Percentiles rank a stretch among this genome's conserved stretches.
These are phyloP conservation scores for Candida smagusa DNA, from an alignment of 1,139 yeast genomes.

Conservation along the genomic window DNA sequence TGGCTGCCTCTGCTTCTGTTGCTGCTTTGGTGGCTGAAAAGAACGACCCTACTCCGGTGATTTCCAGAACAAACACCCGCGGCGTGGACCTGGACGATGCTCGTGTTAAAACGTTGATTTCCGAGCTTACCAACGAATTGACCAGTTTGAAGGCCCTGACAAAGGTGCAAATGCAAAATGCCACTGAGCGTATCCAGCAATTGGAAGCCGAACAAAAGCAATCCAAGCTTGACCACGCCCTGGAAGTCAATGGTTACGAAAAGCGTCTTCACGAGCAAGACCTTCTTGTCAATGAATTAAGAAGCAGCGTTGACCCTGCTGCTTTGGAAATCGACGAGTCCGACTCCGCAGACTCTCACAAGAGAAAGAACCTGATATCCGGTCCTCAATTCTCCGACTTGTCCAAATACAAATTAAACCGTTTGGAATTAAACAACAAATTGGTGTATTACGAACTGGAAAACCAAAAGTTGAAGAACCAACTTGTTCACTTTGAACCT, in stretches of 20 bases:
- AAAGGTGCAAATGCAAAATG: constrained; percentile 49
- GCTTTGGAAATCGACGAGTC: constrained; percentile 24
- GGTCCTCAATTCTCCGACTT: constrained; percentile 29
- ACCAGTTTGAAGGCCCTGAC: constrained; percentile 44
- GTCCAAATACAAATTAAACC: constrained; percentile 37
- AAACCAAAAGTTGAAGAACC: constrained; percentile 37
- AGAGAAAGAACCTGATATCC: constrained; percentile 3
- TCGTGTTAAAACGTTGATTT: constrained; percentile 33
- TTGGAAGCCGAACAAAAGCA: constrained; percentile 44
- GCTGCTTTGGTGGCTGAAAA: neutral
- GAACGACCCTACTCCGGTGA: neutral
- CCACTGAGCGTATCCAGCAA: constrained; percentile 47
- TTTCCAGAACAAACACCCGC: neutral
- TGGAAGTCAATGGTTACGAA: constrained; percentile 17
- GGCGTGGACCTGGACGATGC: constrained; percentile 17
- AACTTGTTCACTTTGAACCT: constrained; percentile 48
- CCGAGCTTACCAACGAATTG: constrained; percentile 47
- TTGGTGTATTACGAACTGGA: constrained; percentile 47
- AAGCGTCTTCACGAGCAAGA: constrained; percentile 34
- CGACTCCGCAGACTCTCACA: constrained; percentile 8
- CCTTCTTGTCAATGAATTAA: constrained; percentile 33
- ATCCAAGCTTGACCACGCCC: constrained; percentile 19
- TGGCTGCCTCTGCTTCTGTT: constrained; percentile 4
- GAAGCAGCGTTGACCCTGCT: constrained; percentile 30
- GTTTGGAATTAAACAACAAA: constrained; percentile 45